Percentiles rank a stretch among this genome's conserved stretches.
These are phyloP conservation scores for Cyberlindnera mycetangii DNA, from an alignment of 805 yeast genomes.

Conservation along the genomic window DNA sequence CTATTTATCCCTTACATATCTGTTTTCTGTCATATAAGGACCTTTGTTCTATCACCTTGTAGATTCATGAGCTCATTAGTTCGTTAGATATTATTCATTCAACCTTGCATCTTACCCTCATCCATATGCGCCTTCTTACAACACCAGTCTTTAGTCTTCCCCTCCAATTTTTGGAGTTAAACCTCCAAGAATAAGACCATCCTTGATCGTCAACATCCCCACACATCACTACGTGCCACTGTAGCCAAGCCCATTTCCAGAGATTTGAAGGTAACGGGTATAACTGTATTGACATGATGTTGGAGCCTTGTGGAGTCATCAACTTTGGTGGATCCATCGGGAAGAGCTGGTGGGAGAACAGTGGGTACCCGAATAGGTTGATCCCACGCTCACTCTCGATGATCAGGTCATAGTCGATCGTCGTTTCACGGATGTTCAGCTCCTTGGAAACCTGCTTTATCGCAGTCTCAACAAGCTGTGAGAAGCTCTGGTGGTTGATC, in stretches of 20 bases:
- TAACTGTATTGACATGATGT: slow-evolving; percentile 17
- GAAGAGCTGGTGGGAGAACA: slow-evolving; percentile 45
- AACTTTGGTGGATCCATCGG: slow-evolving; percentile 44
- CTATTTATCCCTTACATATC: no score
- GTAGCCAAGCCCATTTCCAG: slow-evolving; percentile 68
- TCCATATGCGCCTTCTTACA: slow-evolving; percentile 69
- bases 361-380: slow-evolving; percentile 48
- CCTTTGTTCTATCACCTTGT: no score
- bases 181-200: slow-evolving; percentile 66
- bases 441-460: slow-evolving; percentile 1
- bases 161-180: slow-evolving; percentile 54
- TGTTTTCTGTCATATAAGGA: no score
- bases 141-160: slow-evolving; percentile 44
- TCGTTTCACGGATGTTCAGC: neutral
- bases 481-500: neutral
- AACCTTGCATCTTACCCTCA: slow-evolving; percentile 32
- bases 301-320: slow-evolving; percentile 20
- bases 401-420: slow-evolving; percentile 35
- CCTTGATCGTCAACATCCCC: slow-evolving; percentile 79
- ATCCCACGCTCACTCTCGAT: slow-evolving; percentile 57
- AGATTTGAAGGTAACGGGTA: slow-evolving; percentile 50
- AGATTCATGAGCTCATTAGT: no score
- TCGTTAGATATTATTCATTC: neutral
- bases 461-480: slow-evolving; percentile 2
- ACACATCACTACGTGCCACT: slow-evolving; percentile 71